Evolutionary conservation across 106 monocot species (phyloP).

Genomic region (Dendrobium catenatum): DNA sequence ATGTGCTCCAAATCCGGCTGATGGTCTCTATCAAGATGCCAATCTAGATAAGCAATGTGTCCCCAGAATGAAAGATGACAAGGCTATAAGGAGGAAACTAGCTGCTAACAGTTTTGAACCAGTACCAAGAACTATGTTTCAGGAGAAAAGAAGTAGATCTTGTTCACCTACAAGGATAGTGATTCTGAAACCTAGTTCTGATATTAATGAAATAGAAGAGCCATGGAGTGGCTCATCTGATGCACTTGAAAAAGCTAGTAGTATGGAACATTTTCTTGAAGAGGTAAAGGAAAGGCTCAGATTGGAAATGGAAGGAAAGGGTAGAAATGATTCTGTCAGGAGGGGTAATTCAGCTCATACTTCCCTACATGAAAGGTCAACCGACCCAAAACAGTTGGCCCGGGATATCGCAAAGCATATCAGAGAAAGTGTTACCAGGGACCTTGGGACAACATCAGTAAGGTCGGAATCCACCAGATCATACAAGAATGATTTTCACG

Average conservation of each 20-base stretch:
- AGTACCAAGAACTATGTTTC: not conserved
- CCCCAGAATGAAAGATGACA: not conserved
- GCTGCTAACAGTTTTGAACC: not conserved
- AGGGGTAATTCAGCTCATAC: constrained; percentile 5
- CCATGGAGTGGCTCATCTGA: constrained; percentile 38
- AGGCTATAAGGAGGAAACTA: not conserved
- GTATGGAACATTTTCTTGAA: constrained; percentile 70
- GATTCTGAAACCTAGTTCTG: constrained; percentile 61
- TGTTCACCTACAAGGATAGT: constrained; percentile 63
- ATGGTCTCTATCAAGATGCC: not conserved
- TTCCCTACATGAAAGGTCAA: constrained; percentile 20
- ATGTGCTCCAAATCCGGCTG: not conserved
- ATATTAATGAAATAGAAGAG: constrained; percentile 43
- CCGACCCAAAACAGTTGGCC: constrained; percentile 54
- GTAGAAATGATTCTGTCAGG: constrained; percentile 9
- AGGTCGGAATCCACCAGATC: constrained; percentile 54
- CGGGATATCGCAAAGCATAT: constrained; percentile 49
- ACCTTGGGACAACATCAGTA: constrained; percentile 26
- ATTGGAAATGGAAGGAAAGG: constrained; percentile 59
- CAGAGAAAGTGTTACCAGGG: constrained; percentile 56
- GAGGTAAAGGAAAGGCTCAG: constrained; percentile 81
- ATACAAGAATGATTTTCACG: constrained; percentile 24
- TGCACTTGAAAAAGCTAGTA: constrained; percentile 31
- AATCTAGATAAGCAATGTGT: not conserved
- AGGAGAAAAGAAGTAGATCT: constrained; percentile 9